Conservation (phyloP, 768 basidiomycete genomes). For the Auriscalpium orientale region DNA sequence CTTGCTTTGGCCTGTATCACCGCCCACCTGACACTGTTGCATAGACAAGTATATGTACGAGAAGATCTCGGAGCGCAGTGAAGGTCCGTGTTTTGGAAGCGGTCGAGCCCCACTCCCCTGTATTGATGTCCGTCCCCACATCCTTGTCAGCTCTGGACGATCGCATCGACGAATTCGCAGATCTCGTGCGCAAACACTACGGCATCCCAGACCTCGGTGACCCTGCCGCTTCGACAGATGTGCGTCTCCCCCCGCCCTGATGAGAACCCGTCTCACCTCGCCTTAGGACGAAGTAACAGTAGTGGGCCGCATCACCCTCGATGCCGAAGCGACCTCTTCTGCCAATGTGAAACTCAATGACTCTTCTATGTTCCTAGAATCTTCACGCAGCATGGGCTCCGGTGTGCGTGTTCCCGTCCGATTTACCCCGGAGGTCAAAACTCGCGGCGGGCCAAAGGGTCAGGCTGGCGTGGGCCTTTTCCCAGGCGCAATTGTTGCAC, state of each 20-base stretch:
- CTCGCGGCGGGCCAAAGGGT: slow-evolving; percentile 58
- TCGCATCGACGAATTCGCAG: slow-evolving; percentile 80
- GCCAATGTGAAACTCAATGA: slow-evolving; percentile 63
- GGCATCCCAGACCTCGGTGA: slow-evolving; percentile 70
- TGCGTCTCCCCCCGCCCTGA: slow-evolving; percentile 14
- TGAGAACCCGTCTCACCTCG: slow-evolving; percentile 1
- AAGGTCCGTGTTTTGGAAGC: slow-evolving; percentile 39
- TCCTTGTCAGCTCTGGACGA: slow-evolving; percentile 63
- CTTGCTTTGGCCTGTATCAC: not conserved
- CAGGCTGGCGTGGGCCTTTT: slow-evolving; percentile 68
- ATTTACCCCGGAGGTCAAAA: slow-evolving; percentile 57
- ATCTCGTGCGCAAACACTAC: slow-evolving; percentile 65
- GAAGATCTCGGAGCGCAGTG: slow-evolving; percentile 75
- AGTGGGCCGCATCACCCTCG: slow-evolving; percentile 31
- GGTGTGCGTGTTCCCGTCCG: slow-evolving; percentile 63
- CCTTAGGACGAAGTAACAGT: slow-evolving; percentile 28
- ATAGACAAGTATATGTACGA: slow-evolving; percentile 89
- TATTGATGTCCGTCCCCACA: not conserved
- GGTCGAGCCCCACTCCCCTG: not conserved
- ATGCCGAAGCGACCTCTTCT: slow-evolving; percentile 49
- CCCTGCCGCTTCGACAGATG: slow-evolving; percentile 53
- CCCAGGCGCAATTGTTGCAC: slow-evolving; percentile 79
- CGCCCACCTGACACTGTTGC: not conserved
- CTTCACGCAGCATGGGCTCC: slow-evolving; percentile 70
- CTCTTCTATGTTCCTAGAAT: slow-evolving; percentile 68